Conservation (phyloP, 2,329 filamentous ascomycete species). For the Samsoniella hepiali region DNA sequence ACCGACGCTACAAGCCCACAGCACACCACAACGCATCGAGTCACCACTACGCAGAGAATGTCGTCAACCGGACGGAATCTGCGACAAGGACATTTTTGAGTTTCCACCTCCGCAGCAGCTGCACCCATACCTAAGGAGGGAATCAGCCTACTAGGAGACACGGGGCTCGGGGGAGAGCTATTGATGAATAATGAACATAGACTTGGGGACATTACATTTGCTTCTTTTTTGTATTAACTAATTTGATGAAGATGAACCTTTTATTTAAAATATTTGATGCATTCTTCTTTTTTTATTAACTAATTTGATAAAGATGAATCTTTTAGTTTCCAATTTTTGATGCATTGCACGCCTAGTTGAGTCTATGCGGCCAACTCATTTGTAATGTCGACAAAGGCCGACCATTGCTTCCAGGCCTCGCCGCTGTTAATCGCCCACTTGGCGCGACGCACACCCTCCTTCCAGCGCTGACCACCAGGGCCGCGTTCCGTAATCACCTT, state of each 20-base stretch:
- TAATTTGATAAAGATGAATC: too few relatives aligned
- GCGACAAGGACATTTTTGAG: background rate
- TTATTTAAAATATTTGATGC: background rate
- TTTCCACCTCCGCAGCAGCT: background rate
- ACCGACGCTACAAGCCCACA: background rate
- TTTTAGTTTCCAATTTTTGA: background rate
- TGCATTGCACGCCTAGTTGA: background rate
- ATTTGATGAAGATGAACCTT: background rate
- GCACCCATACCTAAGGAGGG: background rate
- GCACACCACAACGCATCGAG: background rate
- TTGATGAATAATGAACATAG: background rate
- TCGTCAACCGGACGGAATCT: background rate
- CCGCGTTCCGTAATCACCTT: slow-evolving; percentile 78
- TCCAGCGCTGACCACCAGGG: slow-evolving; percentile 86
- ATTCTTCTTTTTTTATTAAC: background rate
- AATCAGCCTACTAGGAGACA: background rate
- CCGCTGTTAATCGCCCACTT: slow-evolving; percentile 86
- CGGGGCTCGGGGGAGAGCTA: too few relatives aligned
- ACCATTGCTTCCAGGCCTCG: slow-evolving; percentile 79
- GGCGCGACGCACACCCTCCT: slow-evolving; percentile 84
- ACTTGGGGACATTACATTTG: background rate
- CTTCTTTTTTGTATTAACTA: background rate
- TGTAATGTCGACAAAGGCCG: slow-evolving; percentile 78
- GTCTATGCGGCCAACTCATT: slow-evolving; percentile 45
- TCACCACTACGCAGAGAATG: background rate